phyloP scores from a whole-genome alignment of 257 asterid species.

The Solanum infundibuliforme region DNA sequence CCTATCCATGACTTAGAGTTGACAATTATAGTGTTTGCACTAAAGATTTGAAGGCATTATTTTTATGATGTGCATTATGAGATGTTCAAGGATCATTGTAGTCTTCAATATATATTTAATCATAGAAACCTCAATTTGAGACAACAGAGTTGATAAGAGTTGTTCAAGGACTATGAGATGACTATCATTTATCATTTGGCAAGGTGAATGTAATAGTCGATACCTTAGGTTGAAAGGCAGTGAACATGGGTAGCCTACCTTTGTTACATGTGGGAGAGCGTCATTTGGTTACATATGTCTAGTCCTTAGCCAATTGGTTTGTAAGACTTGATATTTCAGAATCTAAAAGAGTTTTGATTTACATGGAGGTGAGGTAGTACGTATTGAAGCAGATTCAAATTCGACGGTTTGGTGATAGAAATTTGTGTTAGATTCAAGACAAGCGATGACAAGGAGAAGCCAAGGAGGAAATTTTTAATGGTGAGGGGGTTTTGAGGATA shows the following conservation, averaged over 20 bases:
- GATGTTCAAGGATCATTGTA: background rate
- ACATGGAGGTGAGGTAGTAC: background rate
- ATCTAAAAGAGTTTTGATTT: background rate
- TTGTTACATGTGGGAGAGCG: background rate
- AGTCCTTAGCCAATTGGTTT: background rate
- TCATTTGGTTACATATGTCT: background rate
- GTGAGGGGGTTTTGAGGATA: background rate
- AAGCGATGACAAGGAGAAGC: background rate
- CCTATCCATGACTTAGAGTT: background rate
- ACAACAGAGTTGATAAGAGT: background rate
- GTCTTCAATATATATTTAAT: background rate
- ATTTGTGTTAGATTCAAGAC: background rate
- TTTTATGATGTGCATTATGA: background rate
- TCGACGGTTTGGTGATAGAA: background rate
- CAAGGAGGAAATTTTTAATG: background rate
- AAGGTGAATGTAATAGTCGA: too few species aligned
- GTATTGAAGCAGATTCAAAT: background rate
- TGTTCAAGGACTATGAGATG: background rate
- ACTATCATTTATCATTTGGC: background rate
- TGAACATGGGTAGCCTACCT: background rate
- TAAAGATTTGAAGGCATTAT: background rate
- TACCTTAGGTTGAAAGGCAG: background rate
- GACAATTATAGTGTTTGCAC: background rate
- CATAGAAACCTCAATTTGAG: background rate
- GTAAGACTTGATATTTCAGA: background rate